These are phyloP conservation scores for Monascus ruber DNA, from an alignment of 2,329 filamentous ascomycete species.

Conservation along the genomic window DNA sequence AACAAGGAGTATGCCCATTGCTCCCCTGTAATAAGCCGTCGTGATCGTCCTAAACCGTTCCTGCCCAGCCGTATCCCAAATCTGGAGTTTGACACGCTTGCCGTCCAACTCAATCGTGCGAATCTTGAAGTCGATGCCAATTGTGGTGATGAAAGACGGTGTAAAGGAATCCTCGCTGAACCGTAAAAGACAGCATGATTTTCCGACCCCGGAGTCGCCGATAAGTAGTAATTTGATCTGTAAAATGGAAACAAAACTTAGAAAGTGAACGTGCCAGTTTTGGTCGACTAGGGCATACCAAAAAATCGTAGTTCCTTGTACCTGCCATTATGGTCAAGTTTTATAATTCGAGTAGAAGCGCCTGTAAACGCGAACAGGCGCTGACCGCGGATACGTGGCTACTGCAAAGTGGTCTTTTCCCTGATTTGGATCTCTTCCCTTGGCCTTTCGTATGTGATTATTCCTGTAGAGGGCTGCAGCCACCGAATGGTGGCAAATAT, in stretches of 20 bases:
- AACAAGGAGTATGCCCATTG: constrained; percentile 94
- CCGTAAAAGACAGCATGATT: constrained; percentile 90
- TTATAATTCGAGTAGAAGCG: constrained; percentile 2
- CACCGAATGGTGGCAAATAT: constrained; percentile 7
- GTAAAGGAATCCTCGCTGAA: constrained; percentile 98
- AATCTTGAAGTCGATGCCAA: constrained; percentile 99
- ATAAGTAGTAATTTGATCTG: constrained; percentile 96
- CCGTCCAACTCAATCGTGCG: constrained; percentile 97
- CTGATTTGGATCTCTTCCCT: too few species aligned
- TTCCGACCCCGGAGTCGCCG: constrained; percentile 91
- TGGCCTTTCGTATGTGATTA: not conserved
- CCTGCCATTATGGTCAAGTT: constrained; percentile 59
- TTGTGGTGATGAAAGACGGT: constrained; percentile 95
- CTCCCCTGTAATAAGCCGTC: constrained; percentile 94
- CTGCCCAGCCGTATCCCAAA: constrained; percentile 98
- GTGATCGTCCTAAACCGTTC: constrained; percentile 98
- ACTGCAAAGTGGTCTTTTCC: too few species aligned
- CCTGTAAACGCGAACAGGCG: not conserved
- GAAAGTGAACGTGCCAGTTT: constrained; percentile 4
- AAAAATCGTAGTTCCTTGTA: constrained; percentile 97
- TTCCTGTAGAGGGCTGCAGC: constrained; percentile 5
- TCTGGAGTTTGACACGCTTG: constrained; percentile 97
- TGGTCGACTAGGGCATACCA: constrained; percentile 50
- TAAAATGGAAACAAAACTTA: constrained; percentile 8
- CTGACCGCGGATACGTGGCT: too few species aligned